Base-by-base conservation (phyloP, 2,329 filamentous ascomycete genomes). In the Scorias spongiosa region DNA sequence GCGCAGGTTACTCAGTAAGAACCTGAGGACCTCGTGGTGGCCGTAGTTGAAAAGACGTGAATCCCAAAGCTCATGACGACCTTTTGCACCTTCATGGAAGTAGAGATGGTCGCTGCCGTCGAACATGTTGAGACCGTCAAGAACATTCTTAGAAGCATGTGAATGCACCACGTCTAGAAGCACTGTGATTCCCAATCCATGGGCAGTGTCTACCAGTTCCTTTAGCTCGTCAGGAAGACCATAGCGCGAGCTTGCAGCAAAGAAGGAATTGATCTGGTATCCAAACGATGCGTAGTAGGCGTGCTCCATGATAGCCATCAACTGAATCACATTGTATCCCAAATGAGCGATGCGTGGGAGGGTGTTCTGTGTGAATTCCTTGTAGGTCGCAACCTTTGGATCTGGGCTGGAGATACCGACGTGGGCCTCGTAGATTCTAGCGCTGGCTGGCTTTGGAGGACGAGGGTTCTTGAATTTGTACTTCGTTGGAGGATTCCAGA, bases 241-340 rank as follows among this genome's bases (percentile, higher is more conserved):
- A 59, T 94, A 98, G 49, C 91, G 80, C 63, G 89, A 96, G 64
- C 88, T 95, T 10, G 89, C 88, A 26, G 91, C 91, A 57, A 96
- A 98, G 71, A 98, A 98, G 65, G 84, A 95, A 70, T 96, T 98
- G 66, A 98, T 78, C 65, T 98, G 91, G 64, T 98, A 98, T 40
- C 91, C 91, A 57, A 98, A 98, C 59, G 89, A 96, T 56, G 91
- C 91, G 62, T 98, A 98, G 71, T 98, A 98, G 41, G 91, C 91
- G 65, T 98, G 91, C 62, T 98, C 91, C 89, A 98, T 98, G 59
- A 98, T 74, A 39, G 91, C 91, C 91, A 98, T 98, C 50, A 98
- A 72, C 62, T 98, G 91, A 53, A 98, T 96, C 44, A 88, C 84
- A 60, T 98, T 96, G 70, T 98, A 98, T 36, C 89, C 91, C 38